Evolutionary conservation across 805 yeast genomes (phyloP), one percentile per base, ranked within the genome.

Genomic region (Starmerella stellata): DNA sequence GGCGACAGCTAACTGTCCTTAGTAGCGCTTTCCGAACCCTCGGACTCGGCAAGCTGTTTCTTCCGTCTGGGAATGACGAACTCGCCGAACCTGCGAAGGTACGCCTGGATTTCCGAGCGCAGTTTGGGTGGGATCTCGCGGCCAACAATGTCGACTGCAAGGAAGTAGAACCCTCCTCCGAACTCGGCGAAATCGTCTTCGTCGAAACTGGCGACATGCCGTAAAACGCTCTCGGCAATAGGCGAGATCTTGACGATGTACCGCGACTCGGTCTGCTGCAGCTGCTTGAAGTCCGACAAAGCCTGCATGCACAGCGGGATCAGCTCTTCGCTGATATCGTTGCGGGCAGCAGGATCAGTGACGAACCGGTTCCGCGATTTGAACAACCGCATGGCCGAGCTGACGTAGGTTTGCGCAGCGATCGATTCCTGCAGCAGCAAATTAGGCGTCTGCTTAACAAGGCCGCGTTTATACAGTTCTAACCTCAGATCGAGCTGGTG

Each of bases 391-490:
- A 87, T 80, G 64, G 80, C 65, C 34, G 85, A 68, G 50, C 76
- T 74, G 45, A 87, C 74, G 55, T 75, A 78, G 1, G 83, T 93
- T 1, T 93, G 87, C 1, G 93, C 76, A 0, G 95, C 74, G 27
- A 82, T 72, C 0, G 93, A 75, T 57, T 92, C 98, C 58, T 92
- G 98, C 50, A 80, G 79, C 50, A 85, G 62, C 50, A 90, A 61
- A 50, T 90, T 92, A 17, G 99, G 98, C 39, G 87, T 67, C 53
- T 85, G 76, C 52, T 82, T 93, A 59, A 85, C 87, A 30, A 83
- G 75, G 1, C 95, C 94, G 3, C 90, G 80, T 52, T 82, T 79
- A 75, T 92, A 85, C 31, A 90, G 63, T 49, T 90, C 65, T n/a
- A 80, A 77, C 46, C 99, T 66, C 49, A 90, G 63, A 38, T 82